A percentile compares a stretch with the other conserved stretches of the same genome.
Conservation (phyloP, 768 basidiomycete species). For the Kwoniella sp. region DNA sequence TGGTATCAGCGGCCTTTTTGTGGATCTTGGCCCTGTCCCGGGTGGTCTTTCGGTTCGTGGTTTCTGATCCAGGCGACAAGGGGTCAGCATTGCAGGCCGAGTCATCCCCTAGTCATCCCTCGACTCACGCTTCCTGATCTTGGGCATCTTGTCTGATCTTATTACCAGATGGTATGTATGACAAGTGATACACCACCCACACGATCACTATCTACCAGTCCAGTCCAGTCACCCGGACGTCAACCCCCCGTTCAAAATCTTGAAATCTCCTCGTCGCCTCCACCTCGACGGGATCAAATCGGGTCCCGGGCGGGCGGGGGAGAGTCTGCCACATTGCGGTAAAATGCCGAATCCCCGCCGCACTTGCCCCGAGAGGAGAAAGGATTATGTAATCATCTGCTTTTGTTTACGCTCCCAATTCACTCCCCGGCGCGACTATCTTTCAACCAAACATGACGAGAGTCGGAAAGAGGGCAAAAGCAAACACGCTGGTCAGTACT, state of each 20-base stretch:
- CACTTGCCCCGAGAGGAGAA: too few relatives aligned
- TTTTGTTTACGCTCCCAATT: neutral
- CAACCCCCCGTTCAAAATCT: slow-evolving; percentile 18
- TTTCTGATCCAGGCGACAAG: slow-evolving; percentile 69
- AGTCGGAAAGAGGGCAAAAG: slow-evolving; percentile 9
- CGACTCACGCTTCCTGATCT: slow-evolving; percentile 49
- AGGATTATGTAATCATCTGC: too few relatives aligned
- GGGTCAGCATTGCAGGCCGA: neutral
- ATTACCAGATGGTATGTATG: too few relatives aligned
- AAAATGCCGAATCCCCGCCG: too few relatives aligned
- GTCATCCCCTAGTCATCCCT: neutral
- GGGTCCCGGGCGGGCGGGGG: too few relatives aligned
- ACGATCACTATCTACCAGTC: too few relatives aligned
- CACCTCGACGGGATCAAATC: neutral
- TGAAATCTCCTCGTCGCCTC: slow-evolving; percentile 12
- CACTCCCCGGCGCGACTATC: slow-evolving; percentile 6
- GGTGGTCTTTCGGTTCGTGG: slow-evolving; percentile 72
- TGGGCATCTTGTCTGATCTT: slow-evolving; percentile 41
- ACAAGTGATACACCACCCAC: too few relatives aligned
- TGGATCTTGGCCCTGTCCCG: slow-evolving; percentile 68
- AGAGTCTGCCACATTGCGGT: neutral
- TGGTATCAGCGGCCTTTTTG: slow-evolving; percentile 70
- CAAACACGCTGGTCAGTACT: slow-evolving; percentile 4
- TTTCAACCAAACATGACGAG: slow-evolving; percentile 4
- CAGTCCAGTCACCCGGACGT: too few relatives aligned